Base-by-base conservation (phyloP, 129 eudicot genomes). In the Deinandra increscens region DNA sequence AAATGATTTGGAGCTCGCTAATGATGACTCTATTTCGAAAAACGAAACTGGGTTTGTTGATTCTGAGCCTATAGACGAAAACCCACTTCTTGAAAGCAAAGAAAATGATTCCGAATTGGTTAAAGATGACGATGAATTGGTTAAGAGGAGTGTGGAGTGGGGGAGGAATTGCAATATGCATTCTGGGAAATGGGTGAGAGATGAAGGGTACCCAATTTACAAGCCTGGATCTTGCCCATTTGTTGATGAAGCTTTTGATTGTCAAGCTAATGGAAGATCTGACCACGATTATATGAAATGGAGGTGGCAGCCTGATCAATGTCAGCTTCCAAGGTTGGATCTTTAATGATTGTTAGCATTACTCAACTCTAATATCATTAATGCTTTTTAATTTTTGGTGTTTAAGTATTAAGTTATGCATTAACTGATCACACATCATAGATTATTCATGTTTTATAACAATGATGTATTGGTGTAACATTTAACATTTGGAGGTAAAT, bases 241-340 rank as follows among this genome's bases (percentile, higher is more conserved):
- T 81, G 92, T 93, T 51, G 98, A 93, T 53, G 96, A 89, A 70
- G 96, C 84, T 70, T 93, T 80, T 79, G 88, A 86, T 78, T 93
- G 97, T 58, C 84, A 84, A 54, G 70, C 62, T 42, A 91, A 91
- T 81, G 98, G 98, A 15, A 91, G 98, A 77, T 77, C 83, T 41
- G 98, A 91, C 45, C 77, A 77, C 33, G 77, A 71, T 46, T 91
- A 86, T 76, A 60, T 79, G 70, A 79, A 85, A 11, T 93, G 97
- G 97, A 66, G 95, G 45, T 93, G 98, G 98, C 74, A 89, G 79
- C 96, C 97, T 43, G 75, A 89, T 87, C 92, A 70, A 13, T 93
- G 98, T 81, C 75, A 89, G 46, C 95, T 93, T 75, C 98, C 98
- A 49, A 93, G 97, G 98, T 89, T 45, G 36, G 56, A 71, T 42